phyloP scores from a whole-genome alignment of 1,284 basidiomycete species.

The Leccinum fuscescens region DNA sequence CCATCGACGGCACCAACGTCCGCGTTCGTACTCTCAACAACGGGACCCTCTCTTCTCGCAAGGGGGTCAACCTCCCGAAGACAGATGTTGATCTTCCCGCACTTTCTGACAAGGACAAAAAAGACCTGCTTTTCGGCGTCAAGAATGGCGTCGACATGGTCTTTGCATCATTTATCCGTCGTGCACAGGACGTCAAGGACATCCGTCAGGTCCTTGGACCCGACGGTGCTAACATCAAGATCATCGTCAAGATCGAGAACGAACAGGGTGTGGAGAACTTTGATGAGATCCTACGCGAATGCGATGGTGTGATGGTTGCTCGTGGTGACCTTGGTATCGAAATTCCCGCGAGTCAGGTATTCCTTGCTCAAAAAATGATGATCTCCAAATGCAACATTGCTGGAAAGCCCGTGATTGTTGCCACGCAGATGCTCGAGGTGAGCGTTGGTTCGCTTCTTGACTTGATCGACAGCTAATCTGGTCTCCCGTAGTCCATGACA shows the following conservation, averaged over 20 bases:
- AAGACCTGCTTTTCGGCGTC: constrained; percentile 93
- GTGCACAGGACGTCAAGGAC: constrained; percentile 87
- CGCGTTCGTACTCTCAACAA: constrained; percentile 92
- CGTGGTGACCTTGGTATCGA: constrained; percentile 98
- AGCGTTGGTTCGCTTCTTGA: constrained; percentile 23
- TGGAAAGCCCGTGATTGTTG: constrained; percentile 97
- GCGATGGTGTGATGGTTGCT: constrained; percentile 98
- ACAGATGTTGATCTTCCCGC: constrained; percentile 97
- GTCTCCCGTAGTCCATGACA: constrained; percentile 79
- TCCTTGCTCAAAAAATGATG: constrained; percentile 99
- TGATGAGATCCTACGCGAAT: constrained; percentile 91
- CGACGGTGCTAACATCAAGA: constrained; percentile 92
- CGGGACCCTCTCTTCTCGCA: constrained; percentile 92
- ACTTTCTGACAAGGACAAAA: constrained; percentile 97
- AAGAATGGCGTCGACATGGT: constrained; percentile 98
- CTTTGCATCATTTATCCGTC: constrained; percentile 96
- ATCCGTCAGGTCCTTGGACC: constrained; percentile 90
- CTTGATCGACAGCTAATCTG: constrained; percentile 12
- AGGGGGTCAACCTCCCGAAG: constrained; percentile 99
- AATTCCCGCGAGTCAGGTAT: constrained; percentile 96
- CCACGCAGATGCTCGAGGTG: constrained; percentile 99
- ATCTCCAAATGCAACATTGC: constrained; percentile 96
- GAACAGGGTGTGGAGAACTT: constrained; percentile 97
- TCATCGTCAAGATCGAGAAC: constrained; percentile 99
- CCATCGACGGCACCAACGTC: constrained; percentile 79